Evolutionary conservation across 1,284 basidiomycete species (phyloP).

Genomic region (Pseudozyma tsukubaensis): DNA sequence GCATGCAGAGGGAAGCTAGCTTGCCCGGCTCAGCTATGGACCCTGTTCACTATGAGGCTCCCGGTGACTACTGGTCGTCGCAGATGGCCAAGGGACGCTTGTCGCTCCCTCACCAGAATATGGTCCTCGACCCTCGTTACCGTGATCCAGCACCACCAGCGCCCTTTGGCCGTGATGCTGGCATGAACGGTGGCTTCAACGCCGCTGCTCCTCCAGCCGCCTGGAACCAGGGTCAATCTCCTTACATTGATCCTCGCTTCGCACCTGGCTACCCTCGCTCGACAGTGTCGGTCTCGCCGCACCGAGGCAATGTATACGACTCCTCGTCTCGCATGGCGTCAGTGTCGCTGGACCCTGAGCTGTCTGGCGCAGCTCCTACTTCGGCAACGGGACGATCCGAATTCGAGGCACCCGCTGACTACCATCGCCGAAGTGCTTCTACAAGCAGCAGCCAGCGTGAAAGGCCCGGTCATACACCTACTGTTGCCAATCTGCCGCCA

Average conservation of each 20-base stretch:
- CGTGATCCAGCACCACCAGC: constrained; percentile 46
- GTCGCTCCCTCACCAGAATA: constrained; percentile 31
- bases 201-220: constrained; percentile 22
- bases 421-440: constrained; percentile 42
- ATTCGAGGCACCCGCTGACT: constrained; percentile 20
- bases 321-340: constrained; percentile 23
- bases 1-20: constrained; percentile 37
- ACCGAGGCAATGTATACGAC: constrained; percentile 29
- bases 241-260: constrained; percentile 37
- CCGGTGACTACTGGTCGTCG: constrained; percentile 45
- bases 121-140: constrained; percentile 28
- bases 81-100: constrained; percentile 46
- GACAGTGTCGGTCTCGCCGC: constrained; percentile 34
- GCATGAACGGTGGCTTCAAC: constrained; percentile 19
- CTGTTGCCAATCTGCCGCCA: constrained; percentile 19
- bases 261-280: constrained; percentile 36
- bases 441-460: constrained; percentile 46
- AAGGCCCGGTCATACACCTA: constrained; percentile 12
- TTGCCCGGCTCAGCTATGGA: constrained; percentile 35
- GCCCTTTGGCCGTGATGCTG: constrained; percentile 27
- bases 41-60: constrained; percentile 28
- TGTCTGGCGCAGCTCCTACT: constrained; percentile 12
- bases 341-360: constrained; percentile 37
- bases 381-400: constrained; percentile 5
- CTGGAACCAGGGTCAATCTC: constrained; percentile 27